phyloP scores from a whole-genome alignment of 2,329 filamentous ascomycete species.

The Exophiala bonariae region DNA sequence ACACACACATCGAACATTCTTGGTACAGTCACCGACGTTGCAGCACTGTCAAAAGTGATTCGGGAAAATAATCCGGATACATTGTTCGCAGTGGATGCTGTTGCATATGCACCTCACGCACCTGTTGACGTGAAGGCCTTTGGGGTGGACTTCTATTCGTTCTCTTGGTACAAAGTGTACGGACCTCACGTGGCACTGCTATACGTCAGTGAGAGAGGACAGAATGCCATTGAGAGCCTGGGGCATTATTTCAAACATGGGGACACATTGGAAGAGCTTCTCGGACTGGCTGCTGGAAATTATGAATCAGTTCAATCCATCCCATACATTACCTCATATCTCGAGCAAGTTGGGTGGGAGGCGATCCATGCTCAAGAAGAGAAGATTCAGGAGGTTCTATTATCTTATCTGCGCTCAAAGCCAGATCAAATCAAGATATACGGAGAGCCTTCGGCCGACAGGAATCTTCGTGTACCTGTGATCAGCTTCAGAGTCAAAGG shows the following conservation, averaged over 20 bases:
- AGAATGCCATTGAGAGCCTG: slow-evolving; percentile 56
- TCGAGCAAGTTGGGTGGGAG: slow-evolving; percentile 51
- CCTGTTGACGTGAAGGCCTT: slow-evolving; percentile 66
- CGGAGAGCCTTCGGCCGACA: slow-evolving; percentile 54
- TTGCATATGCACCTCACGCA: slow-evolving; percentile 74
- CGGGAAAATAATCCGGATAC: slow-evolving; percentile 51
- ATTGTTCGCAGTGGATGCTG: slow-evolving; percentile 71
- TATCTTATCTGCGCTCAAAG: slow-evolving; percentile 57
- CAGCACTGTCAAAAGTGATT: slow-evolving; percentile 37
- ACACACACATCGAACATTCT: slow-evolving; percentile 75
- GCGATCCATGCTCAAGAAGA: slow-evolving; percentile 61
- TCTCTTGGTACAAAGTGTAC: slow-evolving; percentile 82
- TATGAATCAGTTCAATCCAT: slow-evolving; percentile 70
- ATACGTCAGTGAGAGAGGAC: slow-evolving; percentile 62
- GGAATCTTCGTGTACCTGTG: slow-evolving; percentile 59
- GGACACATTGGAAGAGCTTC: slow-evolving; percentile 63
- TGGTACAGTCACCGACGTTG: slow-evolving; percentile 61
- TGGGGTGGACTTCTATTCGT: slow-evolving; percentile 74
- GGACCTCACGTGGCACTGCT: slow-evolving; percentile 73
- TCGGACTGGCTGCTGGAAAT: slow-evolving; percentile 67
- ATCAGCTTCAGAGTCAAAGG: slow-evolving; percentile 67
- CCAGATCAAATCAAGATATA: slow-evolving; percentile 57
- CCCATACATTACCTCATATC: slow-evolving; percentile 62
- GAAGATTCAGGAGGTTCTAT: slow-evolving; percentile 57
- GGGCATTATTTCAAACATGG: slow-evolving; percentile 68